phyloP scores from a whole-genome alignment of 345 rosid genomes.

The Lumnitzera littorea region DNA sequence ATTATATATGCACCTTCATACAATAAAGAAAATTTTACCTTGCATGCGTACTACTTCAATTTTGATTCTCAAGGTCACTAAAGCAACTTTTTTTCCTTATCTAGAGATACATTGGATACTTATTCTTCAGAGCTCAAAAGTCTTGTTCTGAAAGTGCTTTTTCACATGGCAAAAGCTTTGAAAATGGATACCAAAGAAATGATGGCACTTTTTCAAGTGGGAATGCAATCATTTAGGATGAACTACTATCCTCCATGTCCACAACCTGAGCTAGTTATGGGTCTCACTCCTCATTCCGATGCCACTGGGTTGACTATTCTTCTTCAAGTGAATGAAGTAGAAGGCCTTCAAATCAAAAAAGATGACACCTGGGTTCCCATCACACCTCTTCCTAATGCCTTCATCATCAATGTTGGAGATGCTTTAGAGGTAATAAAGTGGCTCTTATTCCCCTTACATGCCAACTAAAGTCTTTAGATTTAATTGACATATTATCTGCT shows the following conservation, averaged over 20 bases:
- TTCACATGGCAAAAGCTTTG: conserved; percentile 8
- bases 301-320: conserved; percentile 8
- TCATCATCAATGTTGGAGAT: conserved; percentile 12
- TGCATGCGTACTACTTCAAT: too few relatives aligned
- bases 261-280: conserved; percentile 9
- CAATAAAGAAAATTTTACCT: too few relatives aligned
- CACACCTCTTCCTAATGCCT: conserved; percentile 11
- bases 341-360: conserved; percentile 10
- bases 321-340: conserved; percentile 19
- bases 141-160: conserved; percentile 10
- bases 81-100: not conserved
- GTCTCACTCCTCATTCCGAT: conserved; percentile 12
- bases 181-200: conserved; percentile 8
- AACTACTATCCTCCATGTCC: conserved; percentile 14
- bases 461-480: not conserved
- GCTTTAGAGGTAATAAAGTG: conserved; percentile 8
- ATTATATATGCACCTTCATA: too few relatives aligned
- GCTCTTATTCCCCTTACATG: not conserved
- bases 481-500: not conserved
- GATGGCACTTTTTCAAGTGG: conserved; percentile 6
- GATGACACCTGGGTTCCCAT: conserved; percentile 9
- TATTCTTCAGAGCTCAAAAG: conserved; percentile 6
- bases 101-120: conserved; percentile 12
- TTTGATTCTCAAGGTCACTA: too few relatives aligned
- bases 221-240: conserved; percentile 9